These are phyloP conservation scores for Alopecurus myosuroides DNA, from an alignment of 176 grass and related monocot species.

Conservation along the genomic window DNA sequence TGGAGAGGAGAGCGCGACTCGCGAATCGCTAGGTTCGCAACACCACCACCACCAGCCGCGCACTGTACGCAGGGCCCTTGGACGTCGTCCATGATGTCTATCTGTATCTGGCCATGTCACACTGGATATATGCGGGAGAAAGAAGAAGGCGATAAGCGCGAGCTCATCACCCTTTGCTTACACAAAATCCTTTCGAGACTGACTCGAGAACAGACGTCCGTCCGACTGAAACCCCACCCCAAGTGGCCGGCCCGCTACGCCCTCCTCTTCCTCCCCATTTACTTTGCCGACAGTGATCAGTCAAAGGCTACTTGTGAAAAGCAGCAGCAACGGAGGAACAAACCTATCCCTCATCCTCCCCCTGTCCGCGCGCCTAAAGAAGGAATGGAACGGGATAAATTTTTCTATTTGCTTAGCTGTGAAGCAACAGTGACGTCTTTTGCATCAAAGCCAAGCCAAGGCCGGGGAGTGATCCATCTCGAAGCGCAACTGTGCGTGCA, in stretches of 20 bases:
- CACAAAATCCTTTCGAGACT: background rate
- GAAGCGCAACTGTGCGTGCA: background rate
- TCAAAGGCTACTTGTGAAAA: background rate
- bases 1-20: background rate
- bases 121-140: background rate
- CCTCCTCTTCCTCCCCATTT: background rate
- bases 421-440: constrained; percentile 46
- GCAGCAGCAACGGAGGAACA: background rate
- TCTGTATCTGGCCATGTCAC: background rate
- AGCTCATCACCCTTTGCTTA: background rate
- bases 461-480: background rate
- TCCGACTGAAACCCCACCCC: background rate
- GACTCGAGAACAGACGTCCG: background rate
- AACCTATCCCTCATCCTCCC: constrained; percentile 11
- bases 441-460: background rate
- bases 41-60: background rate
- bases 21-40: constrained; percentile 5
- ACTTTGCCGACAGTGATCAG: constrained; percentile 19
- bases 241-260: no score
- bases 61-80: background rate
- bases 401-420: constrained; percentile 34
- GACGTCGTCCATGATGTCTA: background rate
- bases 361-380: background rate
- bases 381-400: background rate
- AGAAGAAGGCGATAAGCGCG: background rate